These are phyloP conservation scores for Populus tomentosa DNA, from an alignment of 441 rosid genomes.

Conservation along the genomic window DNA sequence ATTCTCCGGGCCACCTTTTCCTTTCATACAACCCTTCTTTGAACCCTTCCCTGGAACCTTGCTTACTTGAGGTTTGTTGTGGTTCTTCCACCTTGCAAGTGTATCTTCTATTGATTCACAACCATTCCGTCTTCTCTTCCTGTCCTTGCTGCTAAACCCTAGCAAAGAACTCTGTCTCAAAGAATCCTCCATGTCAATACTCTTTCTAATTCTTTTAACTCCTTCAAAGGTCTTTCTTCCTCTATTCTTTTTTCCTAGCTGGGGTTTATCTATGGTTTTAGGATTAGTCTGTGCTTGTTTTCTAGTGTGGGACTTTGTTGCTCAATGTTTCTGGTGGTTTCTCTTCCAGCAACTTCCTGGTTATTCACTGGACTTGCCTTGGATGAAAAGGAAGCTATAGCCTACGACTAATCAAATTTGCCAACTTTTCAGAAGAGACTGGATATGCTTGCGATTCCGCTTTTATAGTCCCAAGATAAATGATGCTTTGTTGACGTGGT, in stretches of 20 bases:
- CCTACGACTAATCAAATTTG: background rate
- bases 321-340: background rate
- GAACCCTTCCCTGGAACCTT: constrained; percentile 58
- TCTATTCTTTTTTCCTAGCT: background rate
- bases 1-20: constrained; percentile 79
- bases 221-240: background rate
- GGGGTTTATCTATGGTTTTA: background rate
- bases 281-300: background rate
- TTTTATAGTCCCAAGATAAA: background rate
- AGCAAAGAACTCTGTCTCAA: background rate
- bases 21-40: constrained; percentile 69
- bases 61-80: constrained; percentile 12
- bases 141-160: background rate
- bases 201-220: no score
- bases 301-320: background rate
- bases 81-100: constrained; percentile 42
- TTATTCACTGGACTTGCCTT: background rate
- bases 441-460: background rate
- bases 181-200: background rate
- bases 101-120: constrained; percentile 46
- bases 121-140: constrained; percentile 26
- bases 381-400: constrained; percentile 14
- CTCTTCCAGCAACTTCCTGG: background rate
- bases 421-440: background rate
- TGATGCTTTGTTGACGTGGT: background rate